phyloP scores from a whole-genome alignment of 129 eudicot genomes.

The Mikania micrantha region DNA sequence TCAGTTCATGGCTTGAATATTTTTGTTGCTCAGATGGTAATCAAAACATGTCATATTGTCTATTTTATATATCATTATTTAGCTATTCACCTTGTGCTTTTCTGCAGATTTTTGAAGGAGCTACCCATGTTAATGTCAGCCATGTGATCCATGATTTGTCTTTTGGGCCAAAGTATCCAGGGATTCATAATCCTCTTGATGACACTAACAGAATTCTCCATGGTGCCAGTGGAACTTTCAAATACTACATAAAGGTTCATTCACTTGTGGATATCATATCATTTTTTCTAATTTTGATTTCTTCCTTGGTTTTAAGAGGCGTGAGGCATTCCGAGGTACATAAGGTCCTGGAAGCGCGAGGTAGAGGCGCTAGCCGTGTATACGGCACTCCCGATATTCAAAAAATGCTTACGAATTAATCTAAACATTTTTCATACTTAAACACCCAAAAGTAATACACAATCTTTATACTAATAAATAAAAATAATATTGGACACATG shows the following conservation, averaged over 20 bases:
- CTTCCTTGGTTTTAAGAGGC: not conserved
- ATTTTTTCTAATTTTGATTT: not conserved
- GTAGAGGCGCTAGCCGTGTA: not conserved
- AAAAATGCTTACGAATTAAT: not conserved
- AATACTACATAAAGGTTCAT: conserved; percentile 94
- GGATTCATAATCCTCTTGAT: conserved; percentile 93
- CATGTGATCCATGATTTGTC: conserved; percentile 91
- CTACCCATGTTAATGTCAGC: conserved; percentile 87
- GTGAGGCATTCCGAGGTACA: not conserved
- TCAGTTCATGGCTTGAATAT: conserved; percentile 96
- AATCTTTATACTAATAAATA: too few species aligned
- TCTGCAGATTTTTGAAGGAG: conserved; percentile 84
- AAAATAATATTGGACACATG: too few species aligned
- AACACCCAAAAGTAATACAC: not conserved
- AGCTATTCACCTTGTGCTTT: not conserved
- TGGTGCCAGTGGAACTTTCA: conserved; percentile 86
- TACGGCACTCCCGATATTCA: not conserved
- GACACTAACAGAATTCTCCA: conserved; percentile 62
- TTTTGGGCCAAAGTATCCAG: conserved; percentile 98
- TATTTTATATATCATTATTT: not conserved
- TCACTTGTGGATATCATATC: not conserved
- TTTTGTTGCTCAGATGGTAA: conserved; percentile 96
- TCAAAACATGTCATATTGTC: conserved; percentile 13
- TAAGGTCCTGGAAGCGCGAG: not conserved
- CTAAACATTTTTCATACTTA: not conserved